Evolutionary conservation across 768 basidiomycete genomes (phyloP).

Genomic region (Pisolithus tinctorius): DNA sequence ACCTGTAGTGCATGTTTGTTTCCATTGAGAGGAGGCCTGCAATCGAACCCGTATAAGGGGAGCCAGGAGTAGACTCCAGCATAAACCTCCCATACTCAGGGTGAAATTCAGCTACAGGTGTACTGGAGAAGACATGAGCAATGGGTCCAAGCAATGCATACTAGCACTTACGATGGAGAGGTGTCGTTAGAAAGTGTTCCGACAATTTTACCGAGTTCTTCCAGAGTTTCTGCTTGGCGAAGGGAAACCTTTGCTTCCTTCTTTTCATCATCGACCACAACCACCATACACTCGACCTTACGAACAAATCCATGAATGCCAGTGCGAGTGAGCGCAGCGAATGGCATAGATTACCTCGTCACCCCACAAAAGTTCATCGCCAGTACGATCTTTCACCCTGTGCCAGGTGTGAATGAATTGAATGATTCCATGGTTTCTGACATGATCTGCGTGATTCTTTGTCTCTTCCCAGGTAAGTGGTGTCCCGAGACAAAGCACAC

Average conservation of each 20-base stretch:
- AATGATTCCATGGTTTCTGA: conserved; percentile 85
- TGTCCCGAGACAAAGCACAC: no score
- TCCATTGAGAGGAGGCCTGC: conserved; percentile 53
- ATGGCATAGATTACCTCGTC: conserved; percentile 68
- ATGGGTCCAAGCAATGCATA: neutral
- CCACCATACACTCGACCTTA: conserved; percentile 95
- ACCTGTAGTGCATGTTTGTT: conserved; percentile 92
- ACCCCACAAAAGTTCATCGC: conserved; percentile 38
- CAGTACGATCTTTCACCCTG: conserved; percentile 86
- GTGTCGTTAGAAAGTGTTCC: conserved; percentile 49
- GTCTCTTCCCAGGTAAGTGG: no score
- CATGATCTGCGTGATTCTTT: conserved; percentile 63
- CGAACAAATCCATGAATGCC: conserved; percentile 1
- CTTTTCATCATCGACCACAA: conserved; percentile 69
- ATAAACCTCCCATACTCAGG: conserved; percentile 99
- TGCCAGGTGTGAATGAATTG: conserved; percentile 96
- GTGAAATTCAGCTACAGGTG: conserved; percentile 84
- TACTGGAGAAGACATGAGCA: conserved; percentile 31
- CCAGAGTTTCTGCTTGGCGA: conserved; percentile 91
- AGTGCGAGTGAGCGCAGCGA: conserved; percentile 6
- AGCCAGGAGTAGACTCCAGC: conserved; percentile 35
- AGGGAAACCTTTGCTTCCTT: conserved; percentile 86
- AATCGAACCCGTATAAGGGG: no score
- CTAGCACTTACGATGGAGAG: conserved; percentile 48
- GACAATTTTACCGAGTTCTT: conserved; percentile 64